phyloP scores from a whole-genome alignment of 1,139 yeast genomes.

The Pneumocystis carinii region DNA sequence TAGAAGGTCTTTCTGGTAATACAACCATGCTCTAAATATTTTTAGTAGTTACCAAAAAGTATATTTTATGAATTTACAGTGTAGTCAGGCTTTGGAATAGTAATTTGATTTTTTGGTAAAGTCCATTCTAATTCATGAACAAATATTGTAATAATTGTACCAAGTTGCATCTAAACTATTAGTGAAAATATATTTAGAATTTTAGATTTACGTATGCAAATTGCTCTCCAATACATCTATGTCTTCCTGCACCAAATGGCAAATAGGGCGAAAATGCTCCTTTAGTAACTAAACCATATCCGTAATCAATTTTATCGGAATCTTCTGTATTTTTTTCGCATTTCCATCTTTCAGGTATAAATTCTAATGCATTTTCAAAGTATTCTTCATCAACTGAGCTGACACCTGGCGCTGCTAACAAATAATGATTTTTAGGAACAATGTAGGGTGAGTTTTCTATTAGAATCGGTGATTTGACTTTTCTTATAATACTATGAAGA shows the following conservation, averaged over 20 bases:
- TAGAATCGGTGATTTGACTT: constrained; percentile 61
- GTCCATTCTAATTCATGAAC: constrained; percentile 70
- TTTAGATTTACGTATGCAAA: constrained; percentile 57
- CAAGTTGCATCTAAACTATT: constrained; percentile 40
- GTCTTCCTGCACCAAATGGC: constrained; percentile 99
- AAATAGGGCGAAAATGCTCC: constrained; percentile 92
- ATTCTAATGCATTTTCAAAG: constrained; percentile 58
- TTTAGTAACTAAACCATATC: constrained; percentile 88
- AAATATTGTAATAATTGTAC: constrained; percentile 63
- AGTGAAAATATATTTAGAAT: background rate
- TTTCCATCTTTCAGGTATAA: constrained; percentile 78
- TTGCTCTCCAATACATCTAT: constrained; percentile 97
- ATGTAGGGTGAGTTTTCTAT: constrained; percentile 70
- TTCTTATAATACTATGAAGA: constrained; percentile 86
- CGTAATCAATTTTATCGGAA: constrained; percentile 52
- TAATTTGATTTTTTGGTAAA: constrained; percentile 34
- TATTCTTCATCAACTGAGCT: constrained; percentile 61
- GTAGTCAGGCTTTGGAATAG: constrained; percentile 68
- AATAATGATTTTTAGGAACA: constrained; percentile 80
- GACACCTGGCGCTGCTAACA: constrained; percentile 86
- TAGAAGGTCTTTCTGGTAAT: background rate
- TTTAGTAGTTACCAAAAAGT: background rate
- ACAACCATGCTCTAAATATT: background rate
- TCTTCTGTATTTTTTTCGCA: constrained; percentile 27
- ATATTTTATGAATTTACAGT: constrained; percentile 17